A percentile compares a stretch with the other conserved stretches of the same genome.
phyloP scores from a whole-genome alignment of 2,329 filamentous ascomycete genomes.

The Fusarium fracticaudum region DNA sequence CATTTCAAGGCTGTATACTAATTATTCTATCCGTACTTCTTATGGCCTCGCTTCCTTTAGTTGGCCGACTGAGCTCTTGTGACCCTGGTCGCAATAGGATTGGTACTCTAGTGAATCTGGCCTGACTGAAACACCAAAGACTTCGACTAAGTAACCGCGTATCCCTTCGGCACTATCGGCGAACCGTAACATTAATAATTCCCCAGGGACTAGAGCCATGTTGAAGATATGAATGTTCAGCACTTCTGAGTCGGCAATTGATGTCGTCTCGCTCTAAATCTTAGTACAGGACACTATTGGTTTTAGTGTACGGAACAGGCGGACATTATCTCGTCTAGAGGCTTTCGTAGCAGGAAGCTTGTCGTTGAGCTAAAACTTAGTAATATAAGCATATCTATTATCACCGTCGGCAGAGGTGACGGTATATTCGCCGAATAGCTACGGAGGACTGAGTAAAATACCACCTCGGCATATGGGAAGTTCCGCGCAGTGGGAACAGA shows the following conservation, averaged over 20 bases:
- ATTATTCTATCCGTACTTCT: too few species aligned
- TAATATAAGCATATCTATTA: neutral
- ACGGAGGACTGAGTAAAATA: neutral
- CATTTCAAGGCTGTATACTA: accelerated
- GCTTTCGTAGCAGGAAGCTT: neutral
- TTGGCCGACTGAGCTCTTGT: neutral
- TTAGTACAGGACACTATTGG: neutral
- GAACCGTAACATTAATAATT: neutral
- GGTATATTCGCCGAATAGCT: neutral
- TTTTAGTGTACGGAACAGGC: neutral
- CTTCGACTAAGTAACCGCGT: accelerated
- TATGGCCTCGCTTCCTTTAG: accelerated
- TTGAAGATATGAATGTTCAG: neutral
- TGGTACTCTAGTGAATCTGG: too few species aligned
- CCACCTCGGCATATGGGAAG: neutral
- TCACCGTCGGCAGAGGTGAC: neutral
- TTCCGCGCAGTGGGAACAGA: neutral
- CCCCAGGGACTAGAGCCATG: accelerated
- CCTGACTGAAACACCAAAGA: neutral
- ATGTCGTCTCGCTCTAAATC: neutral
- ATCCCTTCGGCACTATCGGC: neutral
- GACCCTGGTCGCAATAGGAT: too few species aligned
- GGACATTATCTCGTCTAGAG: neutral
- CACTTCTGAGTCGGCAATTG: neutral
- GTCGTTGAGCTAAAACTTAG: neutral